phyloP scores from a whole-genome alignment of 306 rosid genomes.

The Astragalus membranaceus region DNA sequence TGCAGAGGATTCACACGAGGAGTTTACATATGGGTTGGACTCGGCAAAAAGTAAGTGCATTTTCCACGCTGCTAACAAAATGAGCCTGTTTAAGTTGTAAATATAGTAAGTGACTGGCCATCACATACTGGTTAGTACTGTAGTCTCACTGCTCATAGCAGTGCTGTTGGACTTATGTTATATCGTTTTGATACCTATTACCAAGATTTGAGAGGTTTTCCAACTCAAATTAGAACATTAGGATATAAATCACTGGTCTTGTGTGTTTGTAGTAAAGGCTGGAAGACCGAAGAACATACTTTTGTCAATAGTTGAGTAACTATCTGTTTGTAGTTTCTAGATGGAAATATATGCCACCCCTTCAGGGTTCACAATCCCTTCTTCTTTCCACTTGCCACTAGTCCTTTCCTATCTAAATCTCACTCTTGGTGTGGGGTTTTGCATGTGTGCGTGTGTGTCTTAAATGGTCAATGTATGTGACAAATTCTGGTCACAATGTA shows the following conservation, averaged over 20 bases:
- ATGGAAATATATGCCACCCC: not conserved
- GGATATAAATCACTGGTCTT: not conserved
- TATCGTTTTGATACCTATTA: not conserved
- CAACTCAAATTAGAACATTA: not conserved
- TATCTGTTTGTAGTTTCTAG: constrained; percentile 6
- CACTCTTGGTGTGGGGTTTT: not conserved
- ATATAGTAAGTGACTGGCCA: not conserved
- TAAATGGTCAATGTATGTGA: constrained; percentile 1
- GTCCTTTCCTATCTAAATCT: not conserved
- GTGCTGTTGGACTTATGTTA: constrained; percentile 14
- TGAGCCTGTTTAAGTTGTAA: constrained; percentile 15
- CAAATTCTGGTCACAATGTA: constrained; percentile 11
- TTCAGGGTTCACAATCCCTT: not conserved
- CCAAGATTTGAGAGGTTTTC: constrained; percentile 8
- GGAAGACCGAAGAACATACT: not conserved
- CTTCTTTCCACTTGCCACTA: not conserved
- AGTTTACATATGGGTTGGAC: constrained; percentile 66
- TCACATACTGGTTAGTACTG: not conserved
- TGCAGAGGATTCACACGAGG: constrained; percentile 65
- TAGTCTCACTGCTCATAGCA: constrained; percentile 6
- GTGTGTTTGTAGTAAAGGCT: not conserved
- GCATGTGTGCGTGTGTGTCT: not conserved
- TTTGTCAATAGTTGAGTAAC: not conserved
- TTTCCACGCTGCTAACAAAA: not conserved
- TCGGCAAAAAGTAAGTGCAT: constrained; percentile 82